Evolutionary conservation across 306 rosid species (phyloP).

Genomic region (Calophaca sinica): DNA sequence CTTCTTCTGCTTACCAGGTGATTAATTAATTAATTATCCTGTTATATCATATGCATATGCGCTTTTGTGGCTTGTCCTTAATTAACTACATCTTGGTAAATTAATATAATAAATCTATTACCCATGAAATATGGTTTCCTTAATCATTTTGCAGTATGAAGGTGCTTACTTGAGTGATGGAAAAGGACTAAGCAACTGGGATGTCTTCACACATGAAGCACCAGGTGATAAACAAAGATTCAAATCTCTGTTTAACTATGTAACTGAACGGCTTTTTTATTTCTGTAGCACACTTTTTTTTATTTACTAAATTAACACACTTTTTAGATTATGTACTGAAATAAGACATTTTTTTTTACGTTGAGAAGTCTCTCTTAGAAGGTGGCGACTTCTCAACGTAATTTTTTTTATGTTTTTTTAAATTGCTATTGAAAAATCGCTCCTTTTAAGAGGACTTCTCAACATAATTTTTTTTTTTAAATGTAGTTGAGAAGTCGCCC

Average conservation of each 20-base stretch:
- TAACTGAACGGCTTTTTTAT: no score
- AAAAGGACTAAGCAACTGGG: constrained; percentile 68
- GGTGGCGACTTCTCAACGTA: no score
- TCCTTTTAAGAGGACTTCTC: no score
- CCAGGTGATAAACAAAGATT: constrained; percentile 50
- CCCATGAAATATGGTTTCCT: constrained; percentile 2
- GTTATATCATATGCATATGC: neutral
- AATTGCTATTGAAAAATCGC: no score
- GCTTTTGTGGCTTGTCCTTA: neutral
- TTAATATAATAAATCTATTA: neutral
- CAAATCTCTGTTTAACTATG: neutral
- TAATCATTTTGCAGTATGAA: constrained; percentile 56
- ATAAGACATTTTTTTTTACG: no score
- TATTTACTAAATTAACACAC: no score
- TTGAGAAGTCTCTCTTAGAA: no score
- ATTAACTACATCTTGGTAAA: neutral
- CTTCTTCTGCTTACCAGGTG: constrained; percentile 50
- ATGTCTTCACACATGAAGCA: constrained; percentile 55
- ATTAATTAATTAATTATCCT: neutral
- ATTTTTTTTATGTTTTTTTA: no score
- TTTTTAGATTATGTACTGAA: no score
- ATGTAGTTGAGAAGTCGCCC: no score
- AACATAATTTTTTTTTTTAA: no score
- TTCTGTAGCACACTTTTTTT: no score
- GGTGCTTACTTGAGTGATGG: constrained; percentile 72